These are phyloP conservation scores for Candida arabinofermentans DNA, from an alignment of 805 yeast genomes.

Conservation along the genomic window DNA sequence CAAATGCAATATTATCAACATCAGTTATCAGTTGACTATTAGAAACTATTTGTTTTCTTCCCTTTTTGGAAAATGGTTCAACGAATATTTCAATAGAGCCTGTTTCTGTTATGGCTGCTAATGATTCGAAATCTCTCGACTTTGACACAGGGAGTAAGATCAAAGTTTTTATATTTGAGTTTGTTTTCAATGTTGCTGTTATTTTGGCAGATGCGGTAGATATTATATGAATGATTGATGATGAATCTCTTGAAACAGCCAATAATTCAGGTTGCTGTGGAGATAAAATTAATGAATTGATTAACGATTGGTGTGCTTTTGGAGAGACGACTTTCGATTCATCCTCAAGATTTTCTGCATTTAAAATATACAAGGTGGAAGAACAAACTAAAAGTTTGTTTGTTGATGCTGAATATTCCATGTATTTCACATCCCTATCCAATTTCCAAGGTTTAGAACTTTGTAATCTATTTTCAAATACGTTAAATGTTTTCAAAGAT, in stretches of 20 bases:
- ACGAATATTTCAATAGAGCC: constrained; percentile 25
- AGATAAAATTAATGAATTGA: constrained; percentile 34
- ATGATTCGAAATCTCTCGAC: constrained; percentile 29
- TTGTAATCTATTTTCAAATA: constrained; percentile 20
- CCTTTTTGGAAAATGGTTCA: constrained; percentile 15
- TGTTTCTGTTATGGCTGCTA: constrained; percentile 22
- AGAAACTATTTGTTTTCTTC: constrained; percentile 17
- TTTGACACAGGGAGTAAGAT: constrained; percentile 21
- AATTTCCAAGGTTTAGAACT: constrained; percentile 18
- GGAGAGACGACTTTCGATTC: constrained; percentile 32
- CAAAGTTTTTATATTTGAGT: constrained; percentile 29
- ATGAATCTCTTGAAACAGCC: constrained; percentile 31
- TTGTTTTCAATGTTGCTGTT: constrained; percentile 32
- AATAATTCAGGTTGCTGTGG: constrained; percentile 29
- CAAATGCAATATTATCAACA: constrained; percentile 12
- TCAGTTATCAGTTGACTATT: constrained; percentile 15
- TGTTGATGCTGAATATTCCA: constrained; percentile 7
- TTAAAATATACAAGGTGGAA: constrained; percentile 29
- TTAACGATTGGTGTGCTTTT: constrained; percentile 30
- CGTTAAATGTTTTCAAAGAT: constrained; percentile 21
- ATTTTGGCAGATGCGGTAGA: constrained; percentile 26
- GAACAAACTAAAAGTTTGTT: constrained; percentile 26
- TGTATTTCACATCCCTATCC: constrained; percentile 15
- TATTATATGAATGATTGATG: constrained; percentile 32
- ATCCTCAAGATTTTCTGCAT: constrained; percentile 25